phyloP scores from a whole-genome alignment of 2,329 filamentous ascomycete species.

The Epichloe sibirici region DNA sequence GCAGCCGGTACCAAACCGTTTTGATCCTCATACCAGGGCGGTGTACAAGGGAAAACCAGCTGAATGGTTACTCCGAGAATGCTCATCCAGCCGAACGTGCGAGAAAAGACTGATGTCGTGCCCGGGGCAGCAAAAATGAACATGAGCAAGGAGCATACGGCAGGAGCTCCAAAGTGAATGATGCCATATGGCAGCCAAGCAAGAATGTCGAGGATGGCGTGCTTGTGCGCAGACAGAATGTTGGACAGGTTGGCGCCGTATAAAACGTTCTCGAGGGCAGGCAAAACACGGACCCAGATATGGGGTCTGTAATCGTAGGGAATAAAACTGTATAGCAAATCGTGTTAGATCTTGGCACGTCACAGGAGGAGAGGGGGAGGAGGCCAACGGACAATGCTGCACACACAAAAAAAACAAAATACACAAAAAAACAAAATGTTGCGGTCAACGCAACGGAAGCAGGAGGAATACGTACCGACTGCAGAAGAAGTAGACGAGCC shows the following conservation, averaged over 20 bases:
- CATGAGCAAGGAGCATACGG: conserved; percentile 64
- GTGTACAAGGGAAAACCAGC: conserved; percentile 82
- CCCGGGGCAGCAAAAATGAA: conserved; percentile 85
- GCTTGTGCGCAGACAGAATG: conserved; percentile 82
- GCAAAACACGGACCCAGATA: conserved; percentile 91
- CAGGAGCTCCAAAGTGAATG: conserved; percentile 77
- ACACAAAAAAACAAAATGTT: background rate
- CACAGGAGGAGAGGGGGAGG: background rate
- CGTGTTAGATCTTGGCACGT: background rate
- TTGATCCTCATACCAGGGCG: conserved; percentile 93
- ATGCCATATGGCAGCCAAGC: conserved; percentile 92
- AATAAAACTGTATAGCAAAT: conserved; percentile 55
- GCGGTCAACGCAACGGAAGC: background rate
- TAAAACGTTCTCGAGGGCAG: conserved; percentile 88
- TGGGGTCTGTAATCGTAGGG: conserved; percentile 77
- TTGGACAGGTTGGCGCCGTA: conserved; percentile 95
- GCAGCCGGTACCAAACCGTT: conserved; percentile 85
- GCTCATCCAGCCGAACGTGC: conserved; percentile 87
- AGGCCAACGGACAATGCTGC: background rate
- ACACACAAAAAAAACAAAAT: background rate
- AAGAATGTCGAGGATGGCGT: conserved; percentile 69
- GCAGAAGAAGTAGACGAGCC: conserved; percentile 83
- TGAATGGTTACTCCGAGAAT: conserved; percentile 79
- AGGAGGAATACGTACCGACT: conserved; percentile 58
- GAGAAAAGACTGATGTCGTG: conserved; percentile 72